A percentile compares a stretch with the other conserved stretches of the same genome.
phyloP scores from a whole-genome alignment of 306 rosid species.

The Luffa aegyptiaca region DNA sequence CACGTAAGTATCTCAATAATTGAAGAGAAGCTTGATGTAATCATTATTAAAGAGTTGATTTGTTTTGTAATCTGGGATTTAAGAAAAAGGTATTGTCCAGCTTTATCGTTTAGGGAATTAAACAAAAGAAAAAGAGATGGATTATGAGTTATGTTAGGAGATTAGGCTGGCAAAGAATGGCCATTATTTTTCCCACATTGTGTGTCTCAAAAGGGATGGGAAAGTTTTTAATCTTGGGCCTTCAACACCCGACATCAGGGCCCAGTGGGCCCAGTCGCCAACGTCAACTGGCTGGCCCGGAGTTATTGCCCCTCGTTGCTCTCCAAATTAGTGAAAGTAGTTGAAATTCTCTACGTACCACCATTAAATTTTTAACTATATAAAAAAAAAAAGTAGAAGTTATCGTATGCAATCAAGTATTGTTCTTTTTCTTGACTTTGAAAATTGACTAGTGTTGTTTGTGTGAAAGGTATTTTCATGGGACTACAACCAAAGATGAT shows the following conservation, averaged over 20 bases:
- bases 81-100: background rate
- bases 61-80: background rate
- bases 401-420: too few species aligned
- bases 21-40: background rate
- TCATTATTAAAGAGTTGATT: conserved; percentile 2
- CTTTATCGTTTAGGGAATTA: background rate
- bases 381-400: too few species aligned
- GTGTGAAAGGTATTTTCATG: conserved; percentile 69
- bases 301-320: conserved; percentile 11
- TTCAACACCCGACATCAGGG: conserved; percentile 79
- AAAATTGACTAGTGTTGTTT: background rate
- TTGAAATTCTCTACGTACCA: too few species aligned
- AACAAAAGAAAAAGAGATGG: background rate
- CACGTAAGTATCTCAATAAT: conserved; percentile 10
- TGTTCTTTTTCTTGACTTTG: background rate
- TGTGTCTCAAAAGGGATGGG: conserved; percentile 6
- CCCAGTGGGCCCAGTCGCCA: conserved; percentile 8
- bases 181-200: conserved; percentile 1
- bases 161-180: conserved; percentile 8
- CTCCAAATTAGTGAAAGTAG: background rate
- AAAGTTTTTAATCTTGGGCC: conserved; percentile 22
- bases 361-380: too few species aligned
- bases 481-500: conserved; percentile 96
- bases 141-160: conserved; percentile 1
- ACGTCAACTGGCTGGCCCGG: conserved; percentile 40